Base-by-base conservation (phyloP, 192 early-diverging fungal species). In the Pilaira anomala region DNA sequence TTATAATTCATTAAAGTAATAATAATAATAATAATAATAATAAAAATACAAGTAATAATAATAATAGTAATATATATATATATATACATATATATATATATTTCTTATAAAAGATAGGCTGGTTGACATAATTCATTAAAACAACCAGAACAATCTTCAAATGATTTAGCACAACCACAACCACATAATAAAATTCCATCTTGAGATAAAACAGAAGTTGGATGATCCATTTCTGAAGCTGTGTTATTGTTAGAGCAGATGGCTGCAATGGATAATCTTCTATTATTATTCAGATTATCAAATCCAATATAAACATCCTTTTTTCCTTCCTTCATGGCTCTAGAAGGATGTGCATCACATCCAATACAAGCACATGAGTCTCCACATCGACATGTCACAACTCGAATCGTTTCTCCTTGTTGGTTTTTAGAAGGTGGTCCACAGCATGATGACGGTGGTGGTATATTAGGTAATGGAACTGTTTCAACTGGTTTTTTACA, bases 121-220 rank as follows among this genome's bases (percentile, higher is more conserved):
- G 29, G 46, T 59, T 81, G 76, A 50, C 84, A 86, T 40, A 79
- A 63, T 52, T 78, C 79, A 44, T 78, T 40, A 16, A 81, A 56
- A 55, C 84, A 85, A 67, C 78, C 74, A 30, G 48, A 60, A 62
- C 84, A 86, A 16, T 78, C 77, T 45, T 71, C 68, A 62, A 79
- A 78, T 5, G 76, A 72, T 49, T 82, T 76, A 44, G 71, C 57
- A 73, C 84, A 86, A 2, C 84, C 84, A 60, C 84, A 86, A 54
- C 76, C 79, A 60, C 84, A 86, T 6, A 75, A 64, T 60, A 78
- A 63, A 9, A 76, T 79, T 1, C 83, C 83, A 65, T 85, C 81
- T 0, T 60, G 66, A 58, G 81, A 76, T 14, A 83, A 62, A 33
- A 69, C 33, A 19, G 60, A 49, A 2, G 51, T 54, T 12, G 67